Base-by-base conservation (phyloP, 2,329 filamentous ascomycete genomes). In the Davidsoniella neocaledoniae region DNA sequence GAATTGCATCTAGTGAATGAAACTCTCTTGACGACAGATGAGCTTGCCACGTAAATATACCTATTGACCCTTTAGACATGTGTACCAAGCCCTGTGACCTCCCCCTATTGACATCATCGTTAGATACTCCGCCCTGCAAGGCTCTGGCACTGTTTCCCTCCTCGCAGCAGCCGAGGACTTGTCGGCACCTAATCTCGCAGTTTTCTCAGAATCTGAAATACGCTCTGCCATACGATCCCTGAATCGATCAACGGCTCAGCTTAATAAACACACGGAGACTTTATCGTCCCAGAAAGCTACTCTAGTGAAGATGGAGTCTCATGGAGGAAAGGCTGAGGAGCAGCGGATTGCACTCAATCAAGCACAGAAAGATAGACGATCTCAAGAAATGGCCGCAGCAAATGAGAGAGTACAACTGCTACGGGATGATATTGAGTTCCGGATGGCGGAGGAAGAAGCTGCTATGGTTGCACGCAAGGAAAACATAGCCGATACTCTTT, bases 171-270 rank as follows among this genome's bases (percentile, higher is more conserved):
- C 64, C 37, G 63, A 70, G 50, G 68, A 76, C 55, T 56, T 72
- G n/a, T 64, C 48, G 2, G 33, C 67, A 3, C 57, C 64, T 29
- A 62, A 72, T 33, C 70, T 70, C 49, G 69, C 73, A 4, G 61
- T 82, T 43, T 45, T 53, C 9, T 64, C 67, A 12, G 78, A 83
- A 51, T 65, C 72, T 23, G 77, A 83, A 47, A 66, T 85, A 50
- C 68, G 68, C 48, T 26, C 21, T 26, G 23, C 38, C 12, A 25
- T 48, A 14, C n/a, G 21, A 26, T 23, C 46, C 14, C 25, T 26
- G 8, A 12, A 38, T 16, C 46, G 29, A 12, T 33, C 29, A 9
- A 33, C 29, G 29, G 29, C 29, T 4, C 29, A 33, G 6, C 29
- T 33, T 33, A 2, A 33, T 33, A 33, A 33, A 12, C 29, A 33